Evolutionary conservation across 2,329 filamentous ascomycete genomes (phyloP).

Genomic region (Ceratocystis colombiana): DNA sequence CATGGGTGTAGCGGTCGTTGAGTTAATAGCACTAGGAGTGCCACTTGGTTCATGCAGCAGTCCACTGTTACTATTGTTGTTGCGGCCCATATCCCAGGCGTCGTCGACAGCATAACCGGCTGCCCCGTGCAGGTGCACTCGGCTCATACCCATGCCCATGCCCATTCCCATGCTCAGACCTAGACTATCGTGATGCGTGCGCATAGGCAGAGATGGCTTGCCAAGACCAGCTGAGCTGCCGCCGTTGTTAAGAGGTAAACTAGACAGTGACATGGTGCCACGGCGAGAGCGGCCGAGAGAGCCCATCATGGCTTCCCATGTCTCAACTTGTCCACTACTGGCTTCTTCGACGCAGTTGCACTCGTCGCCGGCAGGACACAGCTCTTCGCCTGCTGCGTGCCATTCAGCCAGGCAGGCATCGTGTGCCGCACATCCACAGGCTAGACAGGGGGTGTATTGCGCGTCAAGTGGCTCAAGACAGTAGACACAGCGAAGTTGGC

Average conservation of each 20-base stretch:
- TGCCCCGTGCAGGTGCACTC: slow-evolving; percentile 6
- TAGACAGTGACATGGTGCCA: slow-evolving; percentile 14
- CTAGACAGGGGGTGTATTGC: slow-evolving; percentile 51
- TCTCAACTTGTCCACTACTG: slow-evolving; percentile 48
- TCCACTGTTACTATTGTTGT: too few relatives aligned
- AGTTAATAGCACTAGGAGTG: not conserved
- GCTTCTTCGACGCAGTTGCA: slow-evolving; percentile 52
- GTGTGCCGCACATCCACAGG: slow-evolving; percentile 53
- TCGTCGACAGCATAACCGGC: slow-evolving; percentile 21
- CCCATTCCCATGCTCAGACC: too few relatives aligned
- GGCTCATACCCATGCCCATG: not conserved
- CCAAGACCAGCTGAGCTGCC: slow-evolving; percentile 2
- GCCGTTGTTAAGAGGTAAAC: slow-evolving; percentile 26
- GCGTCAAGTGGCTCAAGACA: slow-evolving; percentile 52
- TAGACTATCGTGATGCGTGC: not conserved
- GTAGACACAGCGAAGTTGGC: slow-evolving; percentile 51
- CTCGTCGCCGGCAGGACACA: slow-evolving; percentile 55
- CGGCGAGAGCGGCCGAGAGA: slow-evolving; percentile 29
- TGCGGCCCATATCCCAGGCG: slow-evolving; percentile 12
- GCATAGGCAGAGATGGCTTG: slow-evolving; percentile 12
- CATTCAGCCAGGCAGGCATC: slow-evolving; percentile 50
- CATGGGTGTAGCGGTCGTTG: not conserved
- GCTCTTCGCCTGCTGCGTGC: slow-evolving; percentile 46
- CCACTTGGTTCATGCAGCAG: not conserved
- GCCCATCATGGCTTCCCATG: slow-evolving; percentile 48